Evolutionary conservation across 2,329 filamentous ascomycete species (phyloP).

Genomic region (Dactylonectria estremocensis): DNA sequence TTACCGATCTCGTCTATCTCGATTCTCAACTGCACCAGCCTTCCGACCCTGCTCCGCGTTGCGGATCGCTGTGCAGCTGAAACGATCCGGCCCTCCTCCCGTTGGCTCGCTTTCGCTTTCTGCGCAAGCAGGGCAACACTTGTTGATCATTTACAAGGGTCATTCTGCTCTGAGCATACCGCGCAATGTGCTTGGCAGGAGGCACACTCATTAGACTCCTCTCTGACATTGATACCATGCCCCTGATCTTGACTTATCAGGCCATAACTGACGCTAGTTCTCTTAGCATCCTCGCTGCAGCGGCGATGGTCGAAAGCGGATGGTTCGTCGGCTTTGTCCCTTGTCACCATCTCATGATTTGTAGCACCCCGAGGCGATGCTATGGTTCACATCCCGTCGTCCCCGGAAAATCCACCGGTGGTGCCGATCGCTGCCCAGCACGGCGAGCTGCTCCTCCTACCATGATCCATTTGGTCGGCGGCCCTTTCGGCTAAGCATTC

Average conservation of each 20-base stretch:
- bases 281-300: not conserved
- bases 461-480: constrained; percentile 5
- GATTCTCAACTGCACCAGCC: constrained; percentile 16
- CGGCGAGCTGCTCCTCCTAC: constrained; percentile 6
- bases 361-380: constrained; percentile 4
- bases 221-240: not conserved
- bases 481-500: constrained; percentile 6
- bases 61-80: constrained; percentile 22
- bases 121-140: constrained; percentile 7
- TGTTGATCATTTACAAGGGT: constrained; percentile 8
- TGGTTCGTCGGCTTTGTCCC: not conserved
- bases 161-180: not conserved
- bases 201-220: not conserved
- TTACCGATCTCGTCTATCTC: constrained; percentile 19
- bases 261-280: not conserved
- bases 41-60: constrained; percentile 4
- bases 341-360: not conserved
- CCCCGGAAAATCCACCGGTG: not conserved
- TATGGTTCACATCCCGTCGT: constrained; percentile 1
- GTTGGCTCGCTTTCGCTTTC: constrained; percentile 8
- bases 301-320: not conserved
- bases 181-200: not conserved
- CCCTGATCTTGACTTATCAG: not conserved
- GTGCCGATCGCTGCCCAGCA: constrained; percentile 16
- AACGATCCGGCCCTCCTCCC: constrained; percentile 15